Evolutionary conservation across 2,329 filamentous ascomycete species (phyloP).

Genomic region (Fusarium sp.): DNA sequence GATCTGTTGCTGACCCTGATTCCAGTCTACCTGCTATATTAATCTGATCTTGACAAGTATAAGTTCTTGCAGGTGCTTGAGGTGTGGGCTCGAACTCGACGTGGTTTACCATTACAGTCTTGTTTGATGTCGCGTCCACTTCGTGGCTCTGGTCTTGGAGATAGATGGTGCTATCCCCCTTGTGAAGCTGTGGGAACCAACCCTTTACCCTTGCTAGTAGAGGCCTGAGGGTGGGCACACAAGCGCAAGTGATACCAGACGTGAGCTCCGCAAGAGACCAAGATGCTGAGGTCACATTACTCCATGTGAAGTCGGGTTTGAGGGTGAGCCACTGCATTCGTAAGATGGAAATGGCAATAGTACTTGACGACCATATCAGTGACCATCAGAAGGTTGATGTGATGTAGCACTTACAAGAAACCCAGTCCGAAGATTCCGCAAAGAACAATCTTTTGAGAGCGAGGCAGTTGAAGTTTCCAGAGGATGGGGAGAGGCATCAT

Average conservation of each 20-base stretch:
- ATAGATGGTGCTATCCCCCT: slow-evolving; percentile 4
- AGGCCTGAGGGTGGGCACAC: slow-evolving; percentile 30
- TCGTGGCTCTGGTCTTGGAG: background rate
- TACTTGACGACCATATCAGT: slow-evolving; percentile 6
- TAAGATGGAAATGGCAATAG: slow-evolving; percentile 22
- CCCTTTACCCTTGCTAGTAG: background rate
- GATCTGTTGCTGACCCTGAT: no score
- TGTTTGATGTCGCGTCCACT: background rate
- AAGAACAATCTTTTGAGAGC: slow-evolving; percentile 21
- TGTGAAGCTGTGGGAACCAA: rapidly evolving
- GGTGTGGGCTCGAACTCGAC: no score
- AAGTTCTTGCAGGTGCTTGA: no score
- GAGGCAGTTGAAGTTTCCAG: slow-evolving; percentile 23
- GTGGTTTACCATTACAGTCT: background rate
- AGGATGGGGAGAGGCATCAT: slow-evolving; percentile 31
- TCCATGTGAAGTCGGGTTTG: slow-evolving; percentile 24
- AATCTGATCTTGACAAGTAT: no score
- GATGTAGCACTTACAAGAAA: slow-evolving; percentile 11
- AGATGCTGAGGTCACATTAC: slow-evolving; percentile 25
- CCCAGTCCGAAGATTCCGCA: slow-evolving; percentile 30
- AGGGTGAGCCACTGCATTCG: slow-evolving; percentile 36
- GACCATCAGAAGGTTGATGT: rapidly evolving
- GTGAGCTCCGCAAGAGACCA: slow-evolving; percentile 39
- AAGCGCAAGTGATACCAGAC: slow-evolving; percentile 36
- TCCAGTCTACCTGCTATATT: no score